Evolutionary conservation across 768 basidiomycete species (phyloP).

Genomic region (Harrya chromipes): DNA sequence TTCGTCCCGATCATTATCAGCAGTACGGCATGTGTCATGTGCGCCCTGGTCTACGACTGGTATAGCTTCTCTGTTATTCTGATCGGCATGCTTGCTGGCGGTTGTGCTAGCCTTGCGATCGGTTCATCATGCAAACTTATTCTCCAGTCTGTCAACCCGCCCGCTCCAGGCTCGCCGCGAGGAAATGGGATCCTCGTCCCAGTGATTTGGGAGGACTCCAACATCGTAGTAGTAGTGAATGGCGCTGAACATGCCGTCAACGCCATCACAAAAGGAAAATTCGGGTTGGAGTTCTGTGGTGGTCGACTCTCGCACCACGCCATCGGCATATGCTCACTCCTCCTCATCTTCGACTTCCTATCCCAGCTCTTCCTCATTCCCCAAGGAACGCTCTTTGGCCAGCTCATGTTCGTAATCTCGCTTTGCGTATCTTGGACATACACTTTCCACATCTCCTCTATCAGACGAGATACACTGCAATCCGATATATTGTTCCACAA

Average conservation of each 20-base stretch:
- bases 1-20: constrained; percentile 27
- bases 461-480: constrained; percentile 29
- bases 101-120: constrained; percentile 24
- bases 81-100: constrained; percentile 30
- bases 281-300: constrained; percentile 14
- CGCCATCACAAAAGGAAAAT: constrained; percentile 28
- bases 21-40: constrained; percentile 19
- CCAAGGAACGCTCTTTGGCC: constrained; percentile 32
- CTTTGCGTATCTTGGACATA: constrained; percentile 35
- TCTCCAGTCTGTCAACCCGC: constrained; percentile 9
- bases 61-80: constrained; percentile 29
- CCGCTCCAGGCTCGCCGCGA: constrained; percentile 17
- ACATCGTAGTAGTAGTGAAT: constrained; percentile 25
- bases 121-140: constrained; percentile 22
- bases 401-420: constrained; percentile 34
- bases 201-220: constrained; percentile 3
- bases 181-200: constrained; percentile 28
- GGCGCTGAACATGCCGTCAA: constrained; percentile 28
- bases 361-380: constrained; percentile 33
- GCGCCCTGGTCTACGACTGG: constrained; percentile 28
- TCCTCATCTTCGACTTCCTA: constrained; percentile 30
- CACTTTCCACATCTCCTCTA: constrained; percentile 26
- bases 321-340: constrained; percentile 25
- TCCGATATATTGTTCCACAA: constrained; percentile 16
- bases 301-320: not conserved